A percentile compares a stretch with the other conserved stretches of the same genome.
These are phyloP conservation scores for Aspergillus piperis DNA, from an alignment of 2,329 filamentous ascomycete genomes.

Conservation along the genomic window DNA sequence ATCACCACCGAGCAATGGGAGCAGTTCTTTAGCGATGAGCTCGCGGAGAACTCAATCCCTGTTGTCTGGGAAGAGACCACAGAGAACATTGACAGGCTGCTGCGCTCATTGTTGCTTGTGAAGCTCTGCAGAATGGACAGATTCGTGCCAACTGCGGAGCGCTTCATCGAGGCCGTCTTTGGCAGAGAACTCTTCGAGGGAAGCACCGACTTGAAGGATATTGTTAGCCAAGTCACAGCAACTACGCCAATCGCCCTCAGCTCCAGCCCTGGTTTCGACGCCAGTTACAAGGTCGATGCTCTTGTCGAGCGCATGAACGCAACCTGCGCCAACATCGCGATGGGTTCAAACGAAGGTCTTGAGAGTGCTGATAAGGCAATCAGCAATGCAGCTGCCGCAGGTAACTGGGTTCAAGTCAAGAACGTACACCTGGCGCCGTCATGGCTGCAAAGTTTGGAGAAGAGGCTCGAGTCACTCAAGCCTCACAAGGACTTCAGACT, in stretches of 20 bases:
- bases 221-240: constrained; percentile 79
- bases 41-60: constrained; percentile 82
- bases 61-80: constrained; percentile 68
- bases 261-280: constrained; percentile 95
- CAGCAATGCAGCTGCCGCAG: constrained; percentile 83
- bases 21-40: constrained; percentile 78
- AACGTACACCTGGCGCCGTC: constrained; percentile 95
- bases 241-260: constrained; percentile 86
- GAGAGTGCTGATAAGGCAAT: constrained; percentile 95
- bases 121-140: constrained; percentile 95
- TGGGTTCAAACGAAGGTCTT: constrained; percentile 95
- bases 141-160: constrained; percentile 88
- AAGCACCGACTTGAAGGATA: constrained; percentile 80
- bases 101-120: constrained; percentile 82
- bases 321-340: constrained; percentile 93
- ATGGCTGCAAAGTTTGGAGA: constrained; percentile 96
- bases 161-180: constrained; percentile 85
- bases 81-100: constrained; percentile 70
- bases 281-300: constrained; percentile 97
- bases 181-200: constrained; percentile 79
- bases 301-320: constrained; percentile 81
- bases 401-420: constrained; percentile 97
- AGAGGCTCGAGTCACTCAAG: constrained; percentile 92
- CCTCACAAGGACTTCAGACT: constrained; percentile 90
- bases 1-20: constrained; percentile 70